Evolutionary conservation across 2,329 filamentous ascomycete species (phyloP), one percentile per base, ranked within the genome.

Genomic region (Blumeriella jaapii): DNA sequence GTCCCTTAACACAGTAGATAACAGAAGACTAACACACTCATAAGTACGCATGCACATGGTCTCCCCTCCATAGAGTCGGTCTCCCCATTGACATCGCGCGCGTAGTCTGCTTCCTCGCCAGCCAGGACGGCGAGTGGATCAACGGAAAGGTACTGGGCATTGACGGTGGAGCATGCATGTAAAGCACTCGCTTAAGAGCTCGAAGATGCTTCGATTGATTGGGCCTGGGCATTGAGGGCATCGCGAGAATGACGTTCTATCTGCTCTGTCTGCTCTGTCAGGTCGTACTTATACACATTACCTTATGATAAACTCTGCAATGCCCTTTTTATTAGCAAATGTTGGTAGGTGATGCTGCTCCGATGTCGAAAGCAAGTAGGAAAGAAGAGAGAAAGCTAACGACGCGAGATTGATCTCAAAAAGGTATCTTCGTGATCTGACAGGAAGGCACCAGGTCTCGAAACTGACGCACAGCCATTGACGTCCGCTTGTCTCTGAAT

Each of bases 11-110:
- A 12, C 10, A 24, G 4, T 3, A 15, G 19, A 6, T 11, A 8
- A 3, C 7, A 12, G 10, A 16, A 44, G 14, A 15, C n/a, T 15
- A 1, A 23, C 14, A 13, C 11, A 24, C n/a, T 11, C 3, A 6
- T 3, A 31, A 73, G 67, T 77, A 69, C 53, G 74, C 74, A 28
- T 64, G 67, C 42, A 73, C 67, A 41, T 78, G 74, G 72, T 77
- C 71, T 12, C 74, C 75, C 23, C 63, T 75, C 48, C 66, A 68
- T 60, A 71, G 75, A 52, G 74, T 78, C 40, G 75, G 75, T 46
- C 71, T 78, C 45, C 75, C 75, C 38, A 70, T 77, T 52, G 76
- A 80, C 54, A 72, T 81, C 55, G 76, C 41, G 29, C 41, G 41
- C 7, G 41, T 43, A 15, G 41, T 43, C 3, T 43, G 41, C 32